Conservation (phyloP, 2,329 filamentous ascomycete species). For the Fusarium illudens region DNA sequence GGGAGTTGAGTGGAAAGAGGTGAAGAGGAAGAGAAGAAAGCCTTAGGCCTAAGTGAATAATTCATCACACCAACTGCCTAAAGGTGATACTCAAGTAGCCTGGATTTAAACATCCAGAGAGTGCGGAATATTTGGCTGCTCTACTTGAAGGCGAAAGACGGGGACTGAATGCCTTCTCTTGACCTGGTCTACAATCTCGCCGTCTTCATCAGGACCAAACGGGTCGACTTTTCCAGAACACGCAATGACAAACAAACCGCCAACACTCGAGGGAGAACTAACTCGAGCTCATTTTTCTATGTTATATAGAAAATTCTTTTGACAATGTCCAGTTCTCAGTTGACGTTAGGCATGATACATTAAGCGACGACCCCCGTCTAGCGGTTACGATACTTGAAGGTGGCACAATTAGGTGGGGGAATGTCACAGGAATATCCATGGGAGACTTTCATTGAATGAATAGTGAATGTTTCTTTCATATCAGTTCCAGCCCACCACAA, state of each 20-base stretch:
- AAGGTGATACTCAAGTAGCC: not conserved
- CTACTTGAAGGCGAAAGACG: not conserved
- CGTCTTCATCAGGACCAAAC: not conserved
- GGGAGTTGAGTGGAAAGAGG: not conserved
- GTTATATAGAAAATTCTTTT: not conserved
- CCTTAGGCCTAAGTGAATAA: not conserved
- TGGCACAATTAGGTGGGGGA: not conserved
- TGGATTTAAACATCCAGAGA: not conserved
- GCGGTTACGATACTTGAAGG: not conserved
- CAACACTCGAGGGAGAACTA: not conserved
- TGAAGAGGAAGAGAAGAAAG: not conserved
- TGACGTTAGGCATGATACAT: not conserved
- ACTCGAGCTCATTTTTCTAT: accelerated
- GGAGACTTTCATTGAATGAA: too few species aligned
- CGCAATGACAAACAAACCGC: not conserved
- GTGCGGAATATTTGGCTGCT: not conserved
- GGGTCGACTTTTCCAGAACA: not conserved
- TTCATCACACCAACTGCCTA: not conserved
- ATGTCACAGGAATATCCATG: not conserved
- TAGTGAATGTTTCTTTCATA: not conserved
- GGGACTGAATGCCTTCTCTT: not conserved
- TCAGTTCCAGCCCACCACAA: not conserved
- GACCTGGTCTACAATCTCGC: not conserved
- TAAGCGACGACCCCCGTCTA: not conserved
- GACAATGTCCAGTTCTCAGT: not conserved